These are phyloP conservation scores for Fusarium armeniacum DNA, from an alignment of 2,329 filamentous ascomycete genomes.

Conservation along the genomic window DNA sequence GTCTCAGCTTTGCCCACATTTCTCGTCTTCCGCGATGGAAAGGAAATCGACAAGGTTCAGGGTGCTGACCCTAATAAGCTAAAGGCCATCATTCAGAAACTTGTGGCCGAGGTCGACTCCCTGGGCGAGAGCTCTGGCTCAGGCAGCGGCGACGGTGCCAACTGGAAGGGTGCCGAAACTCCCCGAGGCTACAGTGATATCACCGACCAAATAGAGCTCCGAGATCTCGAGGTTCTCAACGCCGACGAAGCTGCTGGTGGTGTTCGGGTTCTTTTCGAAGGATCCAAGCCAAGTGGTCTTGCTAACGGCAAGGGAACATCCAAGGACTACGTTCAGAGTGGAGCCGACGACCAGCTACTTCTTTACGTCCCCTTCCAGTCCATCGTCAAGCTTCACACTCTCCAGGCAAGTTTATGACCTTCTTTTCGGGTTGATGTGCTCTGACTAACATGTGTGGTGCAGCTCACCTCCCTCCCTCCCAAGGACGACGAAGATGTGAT, in stretches of 20 bases:
- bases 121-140: conserved; percentile 63
- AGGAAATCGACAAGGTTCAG: conserved; percentile 75
- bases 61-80: conserved; percentile 82
- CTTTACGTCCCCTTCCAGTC: conserved; percentile 91
- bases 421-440: not conserved
- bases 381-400: conserved; percentile 88
- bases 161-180: conserved; percentile 81
- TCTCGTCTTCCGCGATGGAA: conserved; percentile 83
- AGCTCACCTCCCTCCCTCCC: conserved; percentile 86
- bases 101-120: conserved; percentile 75
- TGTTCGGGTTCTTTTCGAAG: conserved; percentile 81
- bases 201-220: conserved; percentile 83
- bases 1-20: conserved; percentile 91
- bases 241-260: conserved; percentile 81
- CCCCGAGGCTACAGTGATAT: conserved; percentile 88
- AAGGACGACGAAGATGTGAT: conserved; percentile 80
- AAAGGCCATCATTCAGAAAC: conserved; percentile 76
- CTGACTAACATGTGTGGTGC: conserved; percentile 53
- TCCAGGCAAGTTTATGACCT: conserved; percentile 65
- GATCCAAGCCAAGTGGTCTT: conserved; percentile 74
- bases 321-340: conserved; percentile 93
- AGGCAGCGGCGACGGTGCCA: conserved; percentile 51
- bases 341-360: conserved; percentile 97
- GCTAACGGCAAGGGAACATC: conserved; percentile 64
- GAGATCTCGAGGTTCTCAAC: conserved; percentile 89